These are phyloP conservation scores for Thuja plicata DNA, from an alignment of 83 land plant species.

Conservation along the genomic window DNA sequence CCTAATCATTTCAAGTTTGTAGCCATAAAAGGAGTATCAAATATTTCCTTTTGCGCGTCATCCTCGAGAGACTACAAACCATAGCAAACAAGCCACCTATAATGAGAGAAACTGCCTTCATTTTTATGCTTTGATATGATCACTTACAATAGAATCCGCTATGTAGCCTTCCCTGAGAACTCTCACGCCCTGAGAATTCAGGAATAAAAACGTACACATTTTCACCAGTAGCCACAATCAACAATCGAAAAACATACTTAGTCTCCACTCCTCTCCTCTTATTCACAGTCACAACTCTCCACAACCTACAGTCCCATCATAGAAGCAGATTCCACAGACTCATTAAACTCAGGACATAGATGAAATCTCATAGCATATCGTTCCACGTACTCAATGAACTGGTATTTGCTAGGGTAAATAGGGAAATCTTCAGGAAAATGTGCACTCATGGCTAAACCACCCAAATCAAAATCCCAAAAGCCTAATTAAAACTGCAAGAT, in stretches of 20 bases:
- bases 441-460: no score
- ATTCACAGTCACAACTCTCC: slow-evolving; percentile 5
- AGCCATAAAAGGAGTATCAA: no score
- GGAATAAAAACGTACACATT: slow-evolving; percentile 75
- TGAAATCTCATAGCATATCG: neutral
- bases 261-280: neutral
- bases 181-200: slow-evolving; percentile 30
- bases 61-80: no score
- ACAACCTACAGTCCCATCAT: neutral
- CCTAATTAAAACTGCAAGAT: no score
- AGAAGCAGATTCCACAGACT: slow-evolving; percentile 8
- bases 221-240: slow-evolving; percentile 84
- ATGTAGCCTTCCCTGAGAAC: slow-evolving; percentile 42
- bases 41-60: no score
- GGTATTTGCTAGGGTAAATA: slow-evolving; percentile 24
- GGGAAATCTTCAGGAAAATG: slow-evolving; percentile 46
- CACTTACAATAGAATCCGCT: no score
- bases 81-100: no score
- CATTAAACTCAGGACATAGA: slow-evolving; percentile 8
- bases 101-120: no score
- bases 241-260: slow-evolving; percentile 58
- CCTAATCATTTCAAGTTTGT: no score
- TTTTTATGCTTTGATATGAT: no score
- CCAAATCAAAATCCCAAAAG: no score
- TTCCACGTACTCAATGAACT: slow-evolving; percentile 31